A percentile compares a stretch with the other conserved stretches of the same genome.
Conservation (phyloP, 2,329 filamentous ascomycete species). For the Onygena corvina region DNA sequence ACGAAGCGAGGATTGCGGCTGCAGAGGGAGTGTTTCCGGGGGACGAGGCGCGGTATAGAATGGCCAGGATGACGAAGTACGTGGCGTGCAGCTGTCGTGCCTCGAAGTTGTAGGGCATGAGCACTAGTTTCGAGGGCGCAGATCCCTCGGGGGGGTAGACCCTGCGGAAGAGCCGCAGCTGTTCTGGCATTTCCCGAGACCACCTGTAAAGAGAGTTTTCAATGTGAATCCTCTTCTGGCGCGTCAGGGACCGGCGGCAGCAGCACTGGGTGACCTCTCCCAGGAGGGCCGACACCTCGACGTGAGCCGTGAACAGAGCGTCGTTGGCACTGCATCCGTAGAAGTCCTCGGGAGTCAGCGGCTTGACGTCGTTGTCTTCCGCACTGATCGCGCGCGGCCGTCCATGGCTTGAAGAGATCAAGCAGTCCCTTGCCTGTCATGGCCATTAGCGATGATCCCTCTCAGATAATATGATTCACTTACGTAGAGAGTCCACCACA, state of each 20-base stretch:
- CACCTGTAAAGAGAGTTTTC: conserved; percentile 26
- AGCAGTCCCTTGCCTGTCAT: conserved; percentile 26
- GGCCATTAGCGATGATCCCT: not conserved
- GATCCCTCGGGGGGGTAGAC: conserved; percentile 10
- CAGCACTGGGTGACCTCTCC: conserved; percentile 21
- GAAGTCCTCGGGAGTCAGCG: conserved; percentile 29
- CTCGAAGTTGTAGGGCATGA: conserved; percentile 27
- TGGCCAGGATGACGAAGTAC: conserved; percentile 33
- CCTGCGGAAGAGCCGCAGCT: conserved; percentile 19
- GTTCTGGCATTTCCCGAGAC: conserved; percentile 26
- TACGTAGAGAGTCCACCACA: conserved; percentile 37
- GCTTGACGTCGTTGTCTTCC: conserved; percentile 29
- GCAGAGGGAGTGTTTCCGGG: conserved; percentile 24
- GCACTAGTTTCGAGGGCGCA: conserved; percentile 10
- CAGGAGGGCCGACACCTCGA: conserved; percentile 31
- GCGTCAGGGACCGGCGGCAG: conserved; percentile 21
- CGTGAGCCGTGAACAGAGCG: conserved; percentile 30
- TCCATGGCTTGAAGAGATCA: conserved; percentile 35
- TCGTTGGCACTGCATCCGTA: conserved; percentile 20
- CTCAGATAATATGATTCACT: too few species aligned
- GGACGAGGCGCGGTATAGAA: conserved; percentile 28
- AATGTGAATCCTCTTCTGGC: conserved; percentile 18
- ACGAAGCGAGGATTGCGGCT: conserved; percentile 32
- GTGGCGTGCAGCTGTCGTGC: conserved; percentile 29
- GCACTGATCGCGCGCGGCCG: conserved; percentile 31